Base-by-base conservation (phyloP, 352 stramenopile genomes). In the Phytophthora podocarpi region DNA sequence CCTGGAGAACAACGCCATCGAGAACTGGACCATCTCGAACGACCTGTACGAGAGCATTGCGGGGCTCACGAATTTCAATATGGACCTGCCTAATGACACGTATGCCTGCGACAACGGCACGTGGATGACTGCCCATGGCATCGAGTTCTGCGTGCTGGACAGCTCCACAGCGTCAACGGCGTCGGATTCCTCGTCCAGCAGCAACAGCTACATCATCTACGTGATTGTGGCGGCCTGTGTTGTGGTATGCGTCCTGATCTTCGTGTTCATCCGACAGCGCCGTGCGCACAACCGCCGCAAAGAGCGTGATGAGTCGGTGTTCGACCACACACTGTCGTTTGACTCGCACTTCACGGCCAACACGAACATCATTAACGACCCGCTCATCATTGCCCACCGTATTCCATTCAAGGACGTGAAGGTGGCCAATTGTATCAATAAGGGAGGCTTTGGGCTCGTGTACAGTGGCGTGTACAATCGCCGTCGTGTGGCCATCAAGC, bases 381-480 rank as follows among this genome's bases (percentile, higher is more conserved):
- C 78, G 10, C 65, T 85, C n/a, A 85, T 90, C 41, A 70, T 85
- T 27, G 73, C 73, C 18, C 63, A 84, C 49, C 78, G 81, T 11
- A 85, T 90, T 48, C 78, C 74, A 31, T 86, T 81, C 68, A 78
- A 86, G 50, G 72, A 89, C 15, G 49, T 90, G 7, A 77, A 77
- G 18, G 64, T 90, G 11, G 76, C 68, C 13, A 80, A 82, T 27
- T 85, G 72, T 28, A 79, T 90, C 59, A 83, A 72, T 55, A 84
- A 87, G 35, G 81, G 81, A 30, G 78, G 76, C 13, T 88, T 87
- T 47, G 81, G 81, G 16, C 50, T 85, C 18, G 78, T 90, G 11
- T 90, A 85, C 57, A 81, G 69, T 27, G 81, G 81, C 15, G 70
- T 81, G 13, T 90, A 87, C 67, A 79, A 85, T 32, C 70, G 72